Evolutionary conservation across 1,284 basidiomycete genomes (phyloP).

Genomic region (Pseudozyma pruni): DNA sequence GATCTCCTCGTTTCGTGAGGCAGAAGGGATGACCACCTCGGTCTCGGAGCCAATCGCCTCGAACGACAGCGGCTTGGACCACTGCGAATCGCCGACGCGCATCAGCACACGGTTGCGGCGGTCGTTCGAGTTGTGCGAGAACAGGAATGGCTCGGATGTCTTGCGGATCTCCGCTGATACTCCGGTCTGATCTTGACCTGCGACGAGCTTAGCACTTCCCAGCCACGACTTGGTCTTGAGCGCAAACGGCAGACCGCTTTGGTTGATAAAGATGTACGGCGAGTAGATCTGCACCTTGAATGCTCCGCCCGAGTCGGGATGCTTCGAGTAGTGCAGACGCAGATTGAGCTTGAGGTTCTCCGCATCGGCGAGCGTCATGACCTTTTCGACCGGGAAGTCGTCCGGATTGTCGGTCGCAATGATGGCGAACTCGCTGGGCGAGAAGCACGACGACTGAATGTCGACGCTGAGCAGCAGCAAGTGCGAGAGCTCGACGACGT

Average conservation of each 20-base stretch:
- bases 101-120: conserved; percentile 86
- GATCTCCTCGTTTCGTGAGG: conserved; percentile 78
- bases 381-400: conserved; percentile 85
- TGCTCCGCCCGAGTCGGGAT: conserved; percentile 93
- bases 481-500: conserved; percentile 94
- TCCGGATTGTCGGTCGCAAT: conserved; percentile 94
- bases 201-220: conserved; percentile 81
- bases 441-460: conserved; percentile 83
- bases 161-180: conserved; percentile 66
- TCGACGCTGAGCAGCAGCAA: conserved; percentile 90
- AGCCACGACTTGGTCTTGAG: conserved; percentile 81
- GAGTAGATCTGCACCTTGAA: conserved; percentile 97
- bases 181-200: conserved; percentile 74
- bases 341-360: conserved; percentile 83
- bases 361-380: conserved; percentile 79
- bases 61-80: conserved; percentile 76
- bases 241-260: conserved; percentile 86
- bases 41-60: conserved; percentile 92
- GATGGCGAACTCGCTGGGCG: conserved; percentile 96
- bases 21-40: conserved; percentile 80
- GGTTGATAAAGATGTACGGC: conserved; percentile 93
- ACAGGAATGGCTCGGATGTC: conserved; percentile 71
- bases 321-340: conserved; percentile 80
- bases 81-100: conserved; percentile 84
- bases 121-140: conserved; percentile 83